Evolutionary conservation across 2,329 filamentous ascomycete species (phyloP), one percentile per base, ranked within the genome.

Genomic region (Phaeosphaeriaceae sp.): DNA sequence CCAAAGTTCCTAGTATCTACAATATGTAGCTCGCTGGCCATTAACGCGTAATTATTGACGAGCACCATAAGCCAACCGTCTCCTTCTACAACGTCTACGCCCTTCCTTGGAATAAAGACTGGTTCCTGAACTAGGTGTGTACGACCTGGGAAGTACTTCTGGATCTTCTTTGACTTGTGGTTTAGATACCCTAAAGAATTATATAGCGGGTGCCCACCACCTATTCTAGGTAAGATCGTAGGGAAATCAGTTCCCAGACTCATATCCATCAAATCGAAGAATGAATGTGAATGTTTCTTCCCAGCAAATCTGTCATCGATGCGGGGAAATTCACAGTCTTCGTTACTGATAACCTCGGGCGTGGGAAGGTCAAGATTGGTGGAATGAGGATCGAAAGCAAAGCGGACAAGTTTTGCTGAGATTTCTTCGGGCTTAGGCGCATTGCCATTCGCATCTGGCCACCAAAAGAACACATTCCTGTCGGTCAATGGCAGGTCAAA

Each of bases 51-150:
- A 33, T 48, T 48, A 15, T 56, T 46, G 0, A 78, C 67, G 36
- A 80, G 70, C 16, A 75, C 74, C 37, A 77, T 68, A 18, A 80
- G 57, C 51, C 78, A 81, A 1, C 80, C 79, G 50, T 82, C 77
- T 0, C 77, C 79, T 54, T 82, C 78, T 1, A 48, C 63, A 2
- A 71, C 66, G 21, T 35, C 34, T 0, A 71, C 66, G 21, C 39
- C 34, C 0, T 60, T 60, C 15, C 69, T 64, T 4, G 79, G 77
- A 18, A 82, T 75, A 50, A 82, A 82, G 0, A 78, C 74, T 0
- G 80, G 80, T 57, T 82, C 80, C 55, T 82, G 79, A 49, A 80
- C 76, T 2, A 49, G 23, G 16, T 48, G 42, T 1, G 74, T 79
- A 3, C 67, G 71, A 0, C 79, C 78, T 0, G 77, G 71, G 47